A percentile compares a stretch with the other conserved stretches of the same genome.
phyloP scores from a whole-genome alignment of 2,329 filamentous ascomycete species.

The Botryotinia convoluta region DNA sequence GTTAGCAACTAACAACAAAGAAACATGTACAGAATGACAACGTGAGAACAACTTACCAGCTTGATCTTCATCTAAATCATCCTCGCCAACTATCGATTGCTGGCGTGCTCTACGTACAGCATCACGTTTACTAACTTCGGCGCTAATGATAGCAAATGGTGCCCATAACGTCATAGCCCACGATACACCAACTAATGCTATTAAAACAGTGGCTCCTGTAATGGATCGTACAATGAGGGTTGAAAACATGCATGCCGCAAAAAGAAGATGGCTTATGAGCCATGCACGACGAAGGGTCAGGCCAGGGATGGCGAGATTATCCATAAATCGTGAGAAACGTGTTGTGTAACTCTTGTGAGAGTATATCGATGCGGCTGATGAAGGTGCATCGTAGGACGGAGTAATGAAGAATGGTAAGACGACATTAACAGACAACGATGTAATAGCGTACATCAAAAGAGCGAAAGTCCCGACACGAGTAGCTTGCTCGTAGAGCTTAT shows the following conservation, averaged over 20 bases:
- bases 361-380: constrained; percentile 34
- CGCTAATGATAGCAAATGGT: constrained; percentile 90
- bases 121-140: constrained; percentile 83
- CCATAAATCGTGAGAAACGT: constrained; percentile 44
- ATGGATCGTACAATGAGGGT: constrained; percentile 76
- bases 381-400: constrained; percentile 63
- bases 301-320: constrained; percentile 70
- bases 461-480: constrained; percentile 88
- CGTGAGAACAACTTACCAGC: constrained; percentile 13
- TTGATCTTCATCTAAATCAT: constrained; percentile 25
- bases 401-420: constrained; percentile 82
- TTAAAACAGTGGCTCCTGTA: constrained; percentile 69
- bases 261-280: constrained; percentile 82
- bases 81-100: constrained; percentile 18
- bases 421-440: constrained; percentile 78
- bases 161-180: constrained; percentile 96
- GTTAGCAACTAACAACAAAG: neutral
- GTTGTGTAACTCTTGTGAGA: constrained; percentile 35
- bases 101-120: constrained; percentile 54
- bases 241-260: constrained; percentile 75
- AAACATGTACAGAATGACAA: neutral
- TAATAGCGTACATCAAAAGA: constrained; percentile 81
- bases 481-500: constrained; percentile 76
- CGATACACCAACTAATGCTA: constrained; percentile 80
- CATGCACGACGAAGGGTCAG: constrained; percentile 86